phyloP scores from a whole-genome alignment of 2,329 filamentous ascomycete genomes.

The Polytolypa hystricis region DNA sequence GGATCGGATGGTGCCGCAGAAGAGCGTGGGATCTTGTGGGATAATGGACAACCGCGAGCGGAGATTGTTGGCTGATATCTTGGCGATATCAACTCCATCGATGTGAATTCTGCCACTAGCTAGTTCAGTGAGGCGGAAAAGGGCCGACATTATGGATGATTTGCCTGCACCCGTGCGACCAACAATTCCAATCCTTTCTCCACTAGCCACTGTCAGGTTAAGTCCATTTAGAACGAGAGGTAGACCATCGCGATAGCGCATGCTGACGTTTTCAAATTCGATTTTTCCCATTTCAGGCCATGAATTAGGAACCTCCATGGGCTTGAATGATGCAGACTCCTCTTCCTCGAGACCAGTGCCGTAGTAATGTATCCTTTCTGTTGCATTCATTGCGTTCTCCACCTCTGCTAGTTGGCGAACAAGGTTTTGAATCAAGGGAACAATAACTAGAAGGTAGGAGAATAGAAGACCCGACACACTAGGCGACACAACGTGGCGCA shows the following conservation, averaged over 20 bases:
- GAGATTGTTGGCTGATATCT: constrained; percentile 79
- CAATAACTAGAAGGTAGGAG: too few species aligned
- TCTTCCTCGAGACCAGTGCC: too few species aligned
- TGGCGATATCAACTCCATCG: constrained; percentile 76
- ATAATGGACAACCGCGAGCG: constrained; percentile 87
- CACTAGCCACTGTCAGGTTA: constrained; percentile 72
- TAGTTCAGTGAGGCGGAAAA: constrained; percentile 95
- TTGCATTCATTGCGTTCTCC: too few species aligned
- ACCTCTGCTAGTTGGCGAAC: too few species aligned
- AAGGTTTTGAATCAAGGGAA: too few species aligned
- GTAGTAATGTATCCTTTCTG: too few species aligned
- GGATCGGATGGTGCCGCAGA: constrained; percentile 83
- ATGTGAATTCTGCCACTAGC: constrained; percentile 46
- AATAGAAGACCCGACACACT: too few species aligned
- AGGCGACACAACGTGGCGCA: too few species aligned
- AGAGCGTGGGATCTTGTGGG: constrained; percentile 90
- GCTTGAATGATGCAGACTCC: too few species aligned
- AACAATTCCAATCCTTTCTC: constrained; percentile 90
- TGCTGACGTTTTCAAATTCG: constrained; percentile 72
- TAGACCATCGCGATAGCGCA: constrained; percentile 76
- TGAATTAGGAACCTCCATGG: neutral
- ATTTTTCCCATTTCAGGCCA: constrained; percentile 5
- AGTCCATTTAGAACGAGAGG: constrained; percentile 88
- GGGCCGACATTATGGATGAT: constrained; percentile 77
- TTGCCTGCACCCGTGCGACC: constrained; percentile 91